These are phyloP conservation scores for Leccinum disarticulatum DNA, from an alignment of 768 basidiomycete species.

Conservation along the genomic window DNA sequence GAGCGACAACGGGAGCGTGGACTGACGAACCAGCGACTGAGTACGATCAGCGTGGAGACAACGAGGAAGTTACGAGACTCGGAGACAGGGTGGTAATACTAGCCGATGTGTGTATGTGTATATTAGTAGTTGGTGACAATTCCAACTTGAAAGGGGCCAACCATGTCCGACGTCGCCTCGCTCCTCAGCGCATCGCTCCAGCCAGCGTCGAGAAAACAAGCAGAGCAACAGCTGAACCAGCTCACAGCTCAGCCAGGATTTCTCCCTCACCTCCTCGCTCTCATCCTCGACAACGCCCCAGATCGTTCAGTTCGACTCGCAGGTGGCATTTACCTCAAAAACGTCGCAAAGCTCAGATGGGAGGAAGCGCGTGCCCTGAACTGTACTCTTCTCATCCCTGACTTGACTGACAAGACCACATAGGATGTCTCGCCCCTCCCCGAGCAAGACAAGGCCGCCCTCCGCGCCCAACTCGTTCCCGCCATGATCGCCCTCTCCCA, in stretches of 20 bases:
- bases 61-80: constrained; percentile 18
- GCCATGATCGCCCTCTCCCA: constrained; percentile 87
- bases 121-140: constrained; percentile 8
- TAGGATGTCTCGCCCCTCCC: constrained; percentile 74
- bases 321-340: constrained; percentile 91
- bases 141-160: constrained; percentile 4
- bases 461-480: constrained; percentile 80
- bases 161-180: constrained; percentile 66
- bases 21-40: neutral
- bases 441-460: constrained; percentile 65
- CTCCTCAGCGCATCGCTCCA: constrained; percentile 73
- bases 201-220: constrained; percentile 69
- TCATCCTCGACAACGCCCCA: constrained; percentile 67
- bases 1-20: neutral
- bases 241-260: constrained; percentile 78
- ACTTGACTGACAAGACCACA: neutral
- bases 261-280: constrained; percentile 70
- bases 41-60: neutral
- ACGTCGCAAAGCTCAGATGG: constrained; percentile 85
- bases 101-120: neutral
- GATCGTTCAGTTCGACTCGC: constrained; percentile 76
- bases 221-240: constrained; percentile 72
- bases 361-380: constrained; percentile 59
- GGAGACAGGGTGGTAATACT: constrained; percentile 20
- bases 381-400: neutral